Evolutionary conservation across 129 eudicot genomes (phyloP).

Genomic region (Arctium lappa): DNA sequence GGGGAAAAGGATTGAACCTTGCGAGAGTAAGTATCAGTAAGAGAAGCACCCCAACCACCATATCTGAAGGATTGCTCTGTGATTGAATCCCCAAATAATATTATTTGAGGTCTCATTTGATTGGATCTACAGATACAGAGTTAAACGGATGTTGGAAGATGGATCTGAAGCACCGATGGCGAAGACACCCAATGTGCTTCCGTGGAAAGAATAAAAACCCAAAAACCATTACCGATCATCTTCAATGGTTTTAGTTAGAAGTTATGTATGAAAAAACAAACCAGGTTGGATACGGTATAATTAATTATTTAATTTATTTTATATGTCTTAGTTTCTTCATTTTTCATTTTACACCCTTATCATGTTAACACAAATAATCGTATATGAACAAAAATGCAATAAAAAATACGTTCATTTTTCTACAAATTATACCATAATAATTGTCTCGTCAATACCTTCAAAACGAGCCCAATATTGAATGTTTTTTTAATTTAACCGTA

Average conservation of each 20-base stretch:
- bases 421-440: too few relatives aligned
- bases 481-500: too few relatives aligned
- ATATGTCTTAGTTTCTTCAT: too few relatives aligned
- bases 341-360: too few relatives aligned
- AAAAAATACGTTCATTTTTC: too few relatives aligned
- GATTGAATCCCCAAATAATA: slow-evolving; percentile 82
- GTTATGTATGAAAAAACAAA: too few relatives aligned
- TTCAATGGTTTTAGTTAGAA: neutral
- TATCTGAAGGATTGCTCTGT: slow-evolving; percentile 70
- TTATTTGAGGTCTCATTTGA: slow-evolving; percentile 63
- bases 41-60: slow-evolving; percentile 89
- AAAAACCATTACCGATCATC: neutral
- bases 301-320: too few relatives aligned
- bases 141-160: neutral
- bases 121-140: neutral
- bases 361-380: too few relatives aligned
- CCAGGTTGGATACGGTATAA: too few relatives aligned
- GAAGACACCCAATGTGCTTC: neutral
- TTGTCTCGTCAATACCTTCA: too few relatives aligned
- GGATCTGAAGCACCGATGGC: neutral
- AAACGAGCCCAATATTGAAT: too few relatives aligned
- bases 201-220: neutral
- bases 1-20: slow-evolving; percentile 44
- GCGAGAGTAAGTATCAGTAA: slow-evolving; percentile 73
- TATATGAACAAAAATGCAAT: too few relatives aligned